A percentile compares a stretch with the other conserved stretches of the same genome.
Conservation (phyloP, 1,139 yeast species). For the Taiozyma sp. region DNA sequence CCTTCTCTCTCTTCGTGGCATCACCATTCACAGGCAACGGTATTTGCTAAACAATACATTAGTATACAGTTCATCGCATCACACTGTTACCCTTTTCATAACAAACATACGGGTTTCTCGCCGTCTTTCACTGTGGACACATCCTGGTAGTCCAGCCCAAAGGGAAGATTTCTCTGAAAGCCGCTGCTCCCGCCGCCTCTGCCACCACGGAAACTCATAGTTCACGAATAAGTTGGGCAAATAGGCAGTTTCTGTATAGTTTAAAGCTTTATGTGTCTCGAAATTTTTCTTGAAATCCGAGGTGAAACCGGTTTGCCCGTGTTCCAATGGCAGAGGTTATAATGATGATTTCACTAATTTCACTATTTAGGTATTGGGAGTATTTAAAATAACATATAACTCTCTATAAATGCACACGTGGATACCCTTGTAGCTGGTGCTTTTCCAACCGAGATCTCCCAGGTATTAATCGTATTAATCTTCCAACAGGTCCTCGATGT, state of each 20-base stretch:
- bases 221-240: background rate
- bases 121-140: constrained; percentile 25
- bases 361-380: background rate
- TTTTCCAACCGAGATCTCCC: background rate
- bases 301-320: background rate
- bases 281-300: constrained; percentile 1
- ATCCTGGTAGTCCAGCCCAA: constrained; percentile 66
- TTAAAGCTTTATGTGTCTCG: background rate
- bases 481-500: constrained; percentile 59
- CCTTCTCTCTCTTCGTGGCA: constrained; percentile 47
- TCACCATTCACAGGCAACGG: constrained; percentile 70
- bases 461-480: constrained; percentile 38
- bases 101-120: constrained; percentile 17
- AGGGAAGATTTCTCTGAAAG: constrained; percentile 43
- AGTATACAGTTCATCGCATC: background rate
- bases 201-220: constrained; percentile 38
- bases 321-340: background rate
- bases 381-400: background rate
- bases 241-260: background rate
- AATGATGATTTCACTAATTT: background rate
- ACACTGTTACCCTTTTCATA: too few relatives aligned
- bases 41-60: constrained; percentile 12
- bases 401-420: background rate
- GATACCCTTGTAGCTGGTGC: background rate
- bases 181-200: constrained; percentile 26